Base-by-base conservation (phyloP, 306 rosid species). In the Quercus rubra region DNA sequence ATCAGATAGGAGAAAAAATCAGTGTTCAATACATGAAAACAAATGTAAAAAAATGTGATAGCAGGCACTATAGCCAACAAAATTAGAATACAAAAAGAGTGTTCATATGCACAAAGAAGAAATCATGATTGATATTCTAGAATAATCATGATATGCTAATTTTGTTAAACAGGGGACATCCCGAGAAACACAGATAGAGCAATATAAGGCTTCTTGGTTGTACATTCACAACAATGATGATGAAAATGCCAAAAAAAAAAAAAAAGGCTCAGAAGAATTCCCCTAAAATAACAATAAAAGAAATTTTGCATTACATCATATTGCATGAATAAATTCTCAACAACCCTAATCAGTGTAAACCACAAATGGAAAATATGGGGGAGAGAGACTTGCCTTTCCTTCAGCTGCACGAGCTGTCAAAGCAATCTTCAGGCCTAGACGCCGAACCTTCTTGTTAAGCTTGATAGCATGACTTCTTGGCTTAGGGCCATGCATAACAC, bases 401-500 rank as follows among this genome's bases (percentile, higher is more conserved):
- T 96, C 97, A 31, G 98, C 99, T 28, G 90, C 99, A 52, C 93
- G 94, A 77, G 97, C 96, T 55, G 97, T 85, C 79, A 96, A 81
- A 87, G 96, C 98, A 82, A 96, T 84, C 91, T 81, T 93, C 83
- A 93, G 83, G 70, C 99, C 98, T 57, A 92, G 85, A 71, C 93
- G 92, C 41, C 98, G 89, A 74, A 95, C 97, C 88, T 95, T 91
- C 88, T 93, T 93, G 86, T 91, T 93, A 75, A 90, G 83, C 91
- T 95, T 95, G 82, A 93, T 81, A 73, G 96, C 99, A 87, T 96
- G 98, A 87, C 99, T 93, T 74, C 98, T 89, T 0, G 99, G 98
- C 82, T 93, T 93, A 61, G 96, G 99, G 28, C 99, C 99, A 78
- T 96, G 99, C 96, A 73, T 91, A 27, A 70, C 80, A 10, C 88